Evolutionary conservation across 768 basidiomycete genomes (phyloP), one percentile per base, ranked within the genome.

Genomic region (Mrakia gelida): DNA sequence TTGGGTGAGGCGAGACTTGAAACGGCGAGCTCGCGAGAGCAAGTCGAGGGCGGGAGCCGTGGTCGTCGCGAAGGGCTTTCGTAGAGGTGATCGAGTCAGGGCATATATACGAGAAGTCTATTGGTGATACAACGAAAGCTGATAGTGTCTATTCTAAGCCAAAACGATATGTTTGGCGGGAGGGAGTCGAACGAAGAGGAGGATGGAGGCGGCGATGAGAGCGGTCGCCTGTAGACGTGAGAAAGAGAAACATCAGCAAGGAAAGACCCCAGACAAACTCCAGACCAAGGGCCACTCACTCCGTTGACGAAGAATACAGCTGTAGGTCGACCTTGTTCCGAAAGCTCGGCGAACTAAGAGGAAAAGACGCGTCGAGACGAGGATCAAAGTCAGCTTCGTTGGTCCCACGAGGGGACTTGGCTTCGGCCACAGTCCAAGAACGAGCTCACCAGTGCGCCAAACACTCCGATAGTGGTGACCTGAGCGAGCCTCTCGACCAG

Each of bases 401-500:
- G 34, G 1, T 67, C n/a, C n/a, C n/a, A n/a, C n/a, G n/a, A n/a
- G n/a, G n/a, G n/a, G n/a, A n/a, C n/a, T n/a, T n/a, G n/a, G n/a
- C n/a, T n/a, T n/a, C n/a, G n/a, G n/a, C n/a, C n/a, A n/a, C n/a
- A n/a, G n/a, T n/a, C n/a, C n/a, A n/a, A n/a, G n/a, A n/a, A n/a
- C n/a, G n/a, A n/a, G 41, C 41, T 21, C 41, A 70, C 67, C 26
- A 70, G 18, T 8, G 67, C 67, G n/a, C 67, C 67, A 26, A 70
- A 70, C 16, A 70, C 67, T n/a, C 67, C 67, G 26, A 70, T 70
- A 0, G 67, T 70, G 26, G 67, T 70, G 4, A 70, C 67, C 34
- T 70, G 67, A 21, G 67, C 67, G 38, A 70, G 38, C 8, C 67
- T 16, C 75, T 85, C 84, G n/a, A 82, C 75, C 61, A 85, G 72